Percentiles rank a stretch among this genome's conserved stretches.
These are phyloP conservation scores for Geranium rotundifolium DNA, from an alignment of 345 rosid genomes.

Conservation along the genomic window DNA sequence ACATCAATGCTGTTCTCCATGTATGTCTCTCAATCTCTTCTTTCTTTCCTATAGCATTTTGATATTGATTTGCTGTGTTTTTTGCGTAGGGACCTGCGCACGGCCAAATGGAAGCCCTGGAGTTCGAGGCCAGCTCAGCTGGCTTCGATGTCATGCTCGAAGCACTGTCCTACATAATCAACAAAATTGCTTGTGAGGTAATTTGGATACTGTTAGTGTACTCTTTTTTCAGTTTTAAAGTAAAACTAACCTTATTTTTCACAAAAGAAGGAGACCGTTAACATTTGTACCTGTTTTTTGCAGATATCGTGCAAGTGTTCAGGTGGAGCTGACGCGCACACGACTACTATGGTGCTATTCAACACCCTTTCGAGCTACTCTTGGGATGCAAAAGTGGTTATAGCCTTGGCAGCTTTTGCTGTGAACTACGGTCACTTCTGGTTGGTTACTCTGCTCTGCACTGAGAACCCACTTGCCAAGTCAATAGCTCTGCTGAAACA, in stretches of 20 bases:
- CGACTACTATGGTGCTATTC: conserved; percentile 18
- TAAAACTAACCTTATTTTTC: neutral
- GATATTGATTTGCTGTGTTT: neutral
- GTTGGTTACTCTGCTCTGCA: conserved; percentile 7
- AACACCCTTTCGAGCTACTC: neutral
- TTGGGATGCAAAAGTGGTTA: conserved; percentile 1
- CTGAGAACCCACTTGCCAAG: neutral
- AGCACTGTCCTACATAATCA: conserved; percentile 20
- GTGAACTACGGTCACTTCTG: neutral
- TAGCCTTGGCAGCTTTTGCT: conserved; percentile 8
- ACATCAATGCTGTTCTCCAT: conserved; percentile 19
- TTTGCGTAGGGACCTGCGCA: conserved; percentile 12
- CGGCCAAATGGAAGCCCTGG: conserved; percentile 6
- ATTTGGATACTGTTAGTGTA: neutral
- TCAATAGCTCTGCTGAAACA: conserved; percentile 5
- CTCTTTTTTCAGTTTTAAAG: neutral
- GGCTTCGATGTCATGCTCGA: conserved; percentile 22
- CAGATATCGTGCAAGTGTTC: conserved; percentile 43
- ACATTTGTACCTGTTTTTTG: conserved; percentile 4
- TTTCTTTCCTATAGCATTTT: neutral
- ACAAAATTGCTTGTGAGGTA: conserved; percentile 40
- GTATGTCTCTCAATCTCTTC: conserved; percentile 8
- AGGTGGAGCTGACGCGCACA: conserved; percentile 33
- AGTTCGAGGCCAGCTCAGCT: conserved; percentile 11
- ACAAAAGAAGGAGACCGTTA: too few species aligned